These are phyloP conservation scores for Phialophora tarda DNA, from an alignment of 2,329 filamentous ascomycete genomes.

Conservation along the genomic window DNA sequence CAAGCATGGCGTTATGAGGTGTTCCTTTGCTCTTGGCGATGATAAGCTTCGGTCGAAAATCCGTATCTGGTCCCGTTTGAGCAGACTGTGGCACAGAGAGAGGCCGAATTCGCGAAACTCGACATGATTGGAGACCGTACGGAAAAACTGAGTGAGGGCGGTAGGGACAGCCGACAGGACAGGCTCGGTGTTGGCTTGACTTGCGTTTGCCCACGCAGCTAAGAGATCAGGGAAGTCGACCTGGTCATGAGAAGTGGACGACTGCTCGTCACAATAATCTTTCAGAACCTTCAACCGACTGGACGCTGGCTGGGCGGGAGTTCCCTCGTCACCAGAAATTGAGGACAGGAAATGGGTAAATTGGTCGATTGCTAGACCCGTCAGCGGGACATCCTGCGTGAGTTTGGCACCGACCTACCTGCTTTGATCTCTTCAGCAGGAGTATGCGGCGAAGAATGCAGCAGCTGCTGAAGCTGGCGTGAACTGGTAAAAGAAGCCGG, in stretches of 20 bases:
- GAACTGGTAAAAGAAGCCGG: slow-evolving; percentile 51
- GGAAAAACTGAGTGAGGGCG: slow-evolving; percentile 79
- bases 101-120: slow-evolving; percentile 77
- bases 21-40: slow-evolving; percentile 80
- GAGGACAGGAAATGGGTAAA: slow-evolving; percentile 54
- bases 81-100: slow-evolving; percentile 77
- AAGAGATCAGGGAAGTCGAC: slow-evolving; percentile 76
- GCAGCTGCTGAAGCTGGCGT: slow-evolving; percentile 70
- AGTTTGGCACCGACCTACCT: slow-evolving; percentile 62
- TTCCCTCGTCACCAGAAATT: slow-evolving; percentile 47
- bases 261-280: slow-evolving; percentile 60
- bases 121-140: slow-evolving; percentile 73
- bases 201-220: slow-evolving; percentile 85
- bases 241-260: slow-evolving; percentile 60
- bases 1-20: slow-evolving; percentile 85
- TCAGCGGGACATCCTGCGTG: not conserved
- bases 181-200: slow-evolving; percentile 77
- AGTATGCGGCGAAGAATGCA: slow-evolving; percentile 68
- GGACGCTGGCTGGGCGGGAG: slow-evolving; percentile 43
- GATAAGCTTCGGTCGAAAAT: slow-evolving; percentile 79
- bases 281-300: slow-evolving; percentile 53
- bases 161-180: slow-evolving; percentile 81
- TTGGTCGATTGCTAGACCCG: slow-evolving; percentile 47
- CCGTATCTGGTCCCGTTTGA: slow-evolving; percentile 81
- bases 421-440: slow-evolving; percentile 57